Conservation (phyloP, 768 basidiomycete genomes). For the Mycena metata region DNA sequence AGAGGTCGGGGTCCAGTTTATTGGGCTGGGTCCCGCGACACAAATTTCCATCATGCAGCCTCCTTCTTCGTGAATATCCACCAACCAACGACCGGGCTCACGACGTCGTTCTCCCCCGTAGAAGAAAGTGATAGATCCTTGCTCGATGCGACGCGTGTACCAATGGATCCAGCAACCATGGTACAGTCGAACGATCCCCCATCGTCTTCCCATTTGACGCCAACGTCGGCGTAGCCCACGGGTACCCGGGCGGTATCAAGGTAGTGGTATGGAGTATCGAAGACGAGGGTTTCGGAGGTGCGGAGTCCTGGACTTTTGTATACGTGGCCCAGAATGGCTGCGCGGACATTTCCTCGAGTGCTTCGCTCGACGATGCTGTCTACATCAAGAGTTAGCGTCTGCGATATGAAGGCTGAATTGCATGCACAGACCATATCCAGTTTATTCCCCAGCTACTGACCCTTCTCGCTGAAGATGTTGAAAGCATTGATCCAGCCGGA, state of each 20-base stretch:
- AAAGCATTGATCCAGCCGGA: constrained; percentile 7
- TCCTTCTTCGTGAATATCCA: constrained; percentile 4
- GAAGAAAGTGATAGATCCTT: not conserved
- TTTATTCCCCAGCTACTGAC: not conserved
- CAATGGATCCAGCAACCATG: constrained; percentile 20
- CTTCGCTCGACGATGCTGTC: not conserved
- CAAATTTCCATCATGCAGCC: too few relatives aligned
- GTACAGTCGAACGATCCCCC: not conserved
- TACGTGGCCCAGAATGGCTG: constrained; percentile 12
- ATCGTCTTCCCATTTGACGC: constrained; percentile 14
- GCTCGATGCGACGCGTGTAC: constrained; percentile 7
- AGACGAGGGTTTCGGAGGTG: not conserved
- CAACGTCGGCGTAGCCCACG: constrained; percentile 11
- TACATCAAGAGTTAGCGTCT: too few relatives aligned
- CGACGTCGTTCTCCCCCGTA: not conserved
- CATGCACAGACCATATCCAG: constrained; percentile 9
- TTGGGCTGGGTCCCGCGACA: too few relatives aligned
- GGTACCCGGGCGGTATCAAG: not conserved
- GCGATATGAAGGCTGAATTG: too few relatives aligned
- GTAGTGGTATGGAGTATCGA: constrained; percentile 8
- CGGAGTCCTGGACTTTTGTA: not conserved
- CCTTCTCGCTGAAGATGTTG: constrained; percentile 2
- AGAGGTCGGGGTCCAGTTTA: too few relatives aligned
- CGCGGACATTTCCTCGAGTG: constrained; percentile 1
- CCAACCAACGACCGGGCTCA: constrained; percentile 19